phyloP scores from a whole-genome alignment of 1,284 basidiomycete species.

The Ceraceosorus guamensis region DNA sequence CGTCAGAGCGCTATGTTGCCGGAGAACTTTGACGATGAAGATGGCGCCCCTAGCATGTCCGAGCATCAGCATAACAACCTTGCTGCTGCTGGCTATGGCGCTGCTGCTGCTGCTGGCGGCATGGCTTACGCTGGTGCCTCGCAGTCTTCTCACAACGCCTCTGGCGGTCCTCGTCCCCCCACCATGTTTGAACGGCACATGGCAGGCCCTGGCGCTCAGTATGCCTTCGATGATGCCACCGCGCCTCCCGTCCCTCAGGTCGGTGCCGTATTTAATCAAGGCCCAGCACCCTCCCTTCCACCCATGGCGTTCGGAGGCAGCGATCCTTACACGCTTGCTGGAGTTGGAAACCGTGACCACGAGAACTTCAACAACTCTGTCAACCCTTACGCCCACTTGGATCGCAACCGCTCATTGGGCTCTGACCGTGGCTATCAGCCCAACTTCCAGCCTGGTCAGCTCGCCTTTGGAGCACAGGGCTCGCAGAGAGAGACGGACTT shows the following conservation, averaged over 20 bases:
- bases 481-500: neutral
- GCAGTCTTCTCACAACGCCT: conserved; percentile 25
- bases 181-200: conserved; percentile 48
- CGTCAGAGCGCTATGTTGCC: conserved; percentile 46
- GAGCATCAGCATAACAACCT: conserved; percentile 21
- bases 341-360: conserved; percentile 24
- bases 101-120: conserved; percentile 16
- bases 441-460: neutral
- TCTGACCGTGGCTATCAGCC: neutral
- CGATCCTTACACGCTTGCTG: conserved; percentile 32
- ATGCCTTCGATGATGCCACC: conserved; percentile 3
- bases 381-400: conserved; percentile 41
- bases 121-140: conserved; percentile 3
- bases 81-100: conserved; percentile 8
- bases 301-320: conserved; percentile 33
- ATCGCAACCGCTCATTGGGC: conserved; percentile 18
- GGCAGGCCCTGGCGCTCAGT: conserved; percentile 15
- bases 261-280: conserved; percentile 28
- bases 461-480: neutral
- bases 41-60: conserved; percentile 28
- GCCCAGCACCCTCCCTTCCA: conserved; percentile 28
- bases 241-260: conserved; percentile 14
- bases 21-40: conserved; percentile 38
- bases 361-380: conserved; percentile 20
- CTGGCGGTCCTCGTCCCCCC: conserved; percentile 46